Evolutionary conservation across 495 filamentous ascomycete species (phyloP), one percentile per base, ranked within the genome.

Genomic region (Xylaria acuta): DNA sequence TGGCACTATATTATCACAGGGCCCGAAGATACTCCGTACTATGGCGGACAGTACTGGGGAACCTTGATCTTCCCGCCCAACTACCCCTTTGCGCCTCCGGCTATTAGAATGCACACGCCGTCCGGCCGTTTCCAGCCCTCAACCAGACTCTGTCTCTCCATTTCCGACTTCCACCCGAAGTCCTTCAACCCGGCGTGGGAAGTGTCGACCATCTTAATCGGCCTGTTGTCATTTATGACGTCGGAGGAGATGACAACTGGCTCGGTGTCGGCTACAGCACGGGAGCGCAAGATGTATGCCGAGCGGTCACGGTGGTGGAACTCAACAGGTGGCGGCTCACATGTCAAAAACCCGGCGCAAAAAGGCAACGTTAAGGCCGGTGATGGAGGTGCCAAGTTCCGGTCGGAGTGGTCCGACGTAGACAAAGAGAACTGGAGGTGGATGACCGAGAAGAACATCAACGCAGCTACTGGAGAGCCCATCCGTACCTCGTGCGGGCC

Each of bases 171-270:
- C 83, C 96, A 99, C 80, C 96, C 96, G 0, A 94, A 95, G 76
- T 95, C 92, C 49, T 99, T 99, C 87, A 99, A 99, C 78, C 96
- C 96, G 12, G 95, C 96, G n/a, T 99, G 96, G 96, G 94, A 97
- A 75, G 96, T 98, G 14, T 94, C 91, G 54, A 99, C 96, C 4
- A 99, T 99, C 75, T 85, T 99, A 25, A 97, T 97, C 72, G 96
- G 96, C 49, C 86, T 99, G 22, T 86, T 98, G 69, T 94, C 92
- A 51, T 99, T 99, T 81, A 99, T 99, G 96, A 98, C 95, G 4
- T 93, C 92, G 72, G 95, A 99, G 77, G 96, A 99, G 83, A 98
- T 98, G 95, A 99, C 96, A 1, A 98, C 97, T 1, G 96, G 96
- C 5, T 93, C 90, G 51, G 89, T 99, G n/a, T 90, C 90, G 43